Evolutionary conservation across 225 moss, liverwort and hornwort genomes (phyloP), one percentile per base, ranked within the genome.

Genomic region (Polytrichum commune): DNA sequence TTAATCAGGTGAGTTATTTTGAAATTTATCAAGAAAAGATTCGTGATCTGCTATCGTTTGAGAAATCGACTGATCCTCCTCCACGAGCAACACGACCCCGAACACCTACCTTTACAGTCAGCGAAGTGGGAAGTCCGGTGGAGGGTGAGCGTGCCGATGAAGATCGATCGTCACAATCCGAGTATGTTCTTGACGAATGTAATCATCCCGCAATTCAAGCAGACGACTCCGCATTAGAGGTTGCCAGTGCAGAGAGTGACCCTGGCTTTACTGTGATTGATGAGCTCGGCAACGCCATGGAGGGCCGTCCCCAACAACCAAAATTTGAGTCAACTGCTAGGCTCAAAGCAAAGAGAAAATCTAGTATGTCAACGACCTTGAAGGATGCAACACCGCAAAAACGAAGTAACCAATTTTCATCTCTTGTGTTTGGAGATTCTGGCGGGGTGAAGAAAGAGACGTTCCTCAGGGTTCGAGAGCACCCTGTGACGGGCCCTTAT

Each of bases 1-100:
- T 19, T 19, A 72, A 63, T 26, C 74, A 87, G 87, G 87, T 83
- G 29, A 87, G 87, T 71, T 87, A 83, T 68, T 68, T 87, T 64
- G 87, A 87, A 66, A 87, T 87, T 27, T 87, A 87, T 61, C 87
- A 87, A 72, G 83, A 87, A 58, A 87, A 83, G 66, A 83, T 87
- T 65, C 78, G 83, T 28, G 87, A 87, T 71, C 81, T 87, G 24
- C 66, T 87, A 66, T 80, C 75, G 8, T 63, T 72, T 53, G 83
- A 73, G 56, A 78, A 74, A 25, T 56, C 78, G n/a, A 62, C 66
- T 55, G 73, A 63, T 61, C 71, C 62, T 71, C 23, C 71, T 18
- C 70, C 79, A 38, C 70, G 71, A 38, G 18, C 22, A 70, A 63
- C 70, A 53, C 64, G 62, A 57, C 68, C 61, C 62, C 63, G 46